Evolutionary conservation across 139 green algal species (phyloP), one percentile per base, ranked within the genome.

Genomic region (Choricystis sp.): DNA sequence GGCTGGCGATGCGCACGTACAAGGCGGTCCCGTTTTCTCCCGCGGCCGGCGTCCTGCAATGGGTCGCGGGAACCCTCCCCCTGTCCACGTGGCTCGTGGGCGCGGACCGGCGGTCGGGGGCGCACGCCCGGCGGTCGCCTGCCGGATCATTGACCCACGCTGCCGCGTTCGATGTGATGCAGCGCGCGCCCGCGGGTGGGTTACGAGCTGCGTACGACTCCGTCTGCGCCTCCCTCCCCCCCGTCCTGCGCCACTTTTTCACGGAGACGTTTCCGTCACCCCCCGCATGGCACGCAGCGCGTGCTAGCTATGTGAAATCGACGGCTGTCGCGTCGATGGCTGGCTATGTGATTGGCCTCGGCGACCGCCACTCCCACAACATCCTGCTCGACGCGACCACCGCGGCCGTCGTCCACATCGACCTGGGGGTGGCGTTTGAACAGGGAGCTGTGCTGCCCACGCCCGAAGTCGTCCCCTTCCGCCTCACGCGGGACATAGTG

Each of bases 361-460:
- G 88, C 0, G 82, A 98, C 72, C 74, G 92, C 1, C 92, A 98
- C 79, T 69, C 59, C 14, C 71, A 74, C 70, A 98, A 98, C 79
- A 94, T 98, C 31, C 82, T 98, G 61, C 66, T 98, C 23, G 75
- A 96, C 64, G 64, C 66, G 20, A 29, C 52, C 55, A 91, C 79
- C 19, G 89, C 85, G 2, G 88, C 92, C 69, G 85, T 98, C 56
- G 81, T 97, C 68, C 92, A 98, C 80, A 98, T 98, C 30, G 92
- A 98, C 79, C 83, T 98, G 56, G 92, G 92, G 29, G 81, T 98
- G 3, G 93, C 92, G 0, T 98, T 98, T 72, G 92, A 98, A 73
- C 89, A 96, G 70, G 89, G 85, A 73, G 63, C 71, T 61, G 85
- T 94, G 56, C 79, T 97, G 19, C 82, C 78, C 52, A 97, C 85